Percentiles rank a stretch among this genome's conserved stretches.
phyloP scores from a whole-genome alignment of 108 stramenopile genomes.

The Cyclotella atomus region DNA sequence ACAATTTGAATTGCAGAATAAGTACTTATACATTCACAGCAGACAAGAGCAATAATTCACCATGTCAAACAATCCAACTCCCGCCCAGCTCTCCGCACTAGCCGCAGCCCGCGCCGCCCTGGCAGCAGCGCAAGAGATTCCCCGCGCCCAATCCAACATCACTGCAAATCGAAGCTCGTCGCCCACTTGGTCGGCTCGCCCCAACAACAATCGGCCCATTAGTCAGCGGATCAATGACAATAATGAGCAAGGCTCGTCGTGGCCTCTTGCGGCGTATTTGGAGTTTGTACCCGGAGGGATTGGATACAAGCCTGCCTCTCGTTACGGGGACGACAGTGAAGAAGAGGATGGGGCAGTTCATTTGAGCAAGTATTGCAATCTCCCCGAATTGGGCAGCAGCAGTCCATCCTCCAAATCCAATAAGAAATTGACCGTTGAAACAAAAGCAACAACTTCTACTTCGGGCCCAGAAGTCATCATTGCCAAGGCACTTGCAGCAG shows the following conservation, averaged over 20 bases:
- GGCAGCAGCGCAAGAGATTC: background rate
- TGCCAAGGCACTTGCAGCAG: constrained; percentile 57
- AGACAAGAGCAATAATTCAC: too few species aligned
- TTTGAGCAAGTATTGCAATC: background rate
- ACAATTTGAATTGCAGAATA: too few species aligned
- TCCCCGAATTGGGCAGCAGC: background rate
- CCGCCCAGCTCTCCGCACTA: too few species aligned
- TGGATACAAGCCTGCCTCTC: constrained; percentile 10
- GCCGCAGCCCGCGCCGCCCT: constrained; percentile 29
- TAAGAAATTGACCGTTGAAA: background rate
- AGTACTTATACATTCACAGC: too few species aligned
- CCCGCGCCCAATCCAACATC: constrained; percentile 19
- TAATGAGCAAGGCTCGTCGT: constrained; percentile 44
- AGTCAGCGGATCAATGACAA: background rate
- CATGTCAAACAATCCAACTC: background rate
- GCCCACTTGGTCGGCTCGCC: background rate
- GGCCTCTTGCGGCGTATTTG: constrained; percentile 75
- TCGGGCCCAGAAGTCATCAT: constrained; percentile 39
- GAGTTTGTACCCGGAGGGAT: constrained; percentile 79
- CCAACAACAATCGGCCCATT: background rate
- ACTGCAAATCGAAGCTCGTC: constrained; percentile 24
- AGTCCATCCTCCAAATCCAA: background rate
- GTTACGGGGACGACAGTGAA: background rate
- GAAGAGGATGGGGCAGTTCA: constrained; percentile 7
- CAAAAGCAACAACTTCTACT: background rate